phyloP scores from a whole-genome alignment of 805 yeast genomes.

The Monosporozyma aerobia region DNA sequence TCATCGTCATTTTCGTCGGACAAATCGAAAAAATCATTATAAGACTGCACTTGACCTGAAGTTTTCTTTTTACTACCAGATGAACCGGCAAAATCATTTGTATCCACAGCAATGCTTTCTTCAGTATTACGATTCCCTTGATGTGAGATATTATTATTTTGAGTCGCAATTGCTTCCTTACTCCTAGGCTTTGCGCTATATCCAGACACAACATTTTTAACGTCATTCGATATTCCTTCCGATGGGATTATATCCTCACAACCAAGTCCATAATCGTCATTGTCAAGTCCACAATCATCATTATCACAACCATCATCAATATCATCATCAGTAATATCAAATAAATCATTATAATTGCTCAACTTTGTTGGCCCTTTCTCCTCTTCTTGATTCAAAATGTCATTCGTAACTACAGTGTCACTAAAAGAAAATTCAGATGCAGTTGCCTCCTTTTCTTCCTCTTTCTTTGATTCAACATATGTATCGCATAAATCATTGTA shows the following conservation, averaged over 20 bases:
- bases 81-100: background rate
- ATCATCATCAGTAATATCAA: constrained; percentile 4
- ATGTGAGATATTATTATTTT: background rate
- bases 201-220: background rate
- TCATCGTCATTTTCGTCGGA: constrained; percentile 6
- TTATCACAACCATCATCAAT: background rate
- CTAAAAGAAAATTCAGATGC: background rate
- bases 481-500: constrained; percentile 21
- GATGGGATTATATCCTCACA: background rate
- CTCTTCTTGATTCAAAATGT: background rate
- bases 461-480: constrained; percentile 9
- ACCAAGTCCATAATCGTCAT: no score
- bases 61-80: background rate
- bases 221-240: background rate
- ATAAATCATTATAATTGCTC: constrained; percentile 1
- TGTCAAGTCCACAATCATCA: background rate
- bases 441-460: background rate
- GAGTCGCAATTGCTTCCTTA: background rate
- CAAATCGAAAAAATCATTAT: constrained; percentile 7
- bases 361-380: background rate
- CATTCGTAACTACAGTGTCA: background rate
- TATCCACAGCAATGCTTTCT: background rate
- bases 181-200: background rate
- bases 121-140: background rate
- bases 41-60: background rate